These are phyloP conservation scores for Globisporangium carolinianum DNA, from an alignment of 352 stramenopile genomes.

Conservation along the genomic window DNA sequence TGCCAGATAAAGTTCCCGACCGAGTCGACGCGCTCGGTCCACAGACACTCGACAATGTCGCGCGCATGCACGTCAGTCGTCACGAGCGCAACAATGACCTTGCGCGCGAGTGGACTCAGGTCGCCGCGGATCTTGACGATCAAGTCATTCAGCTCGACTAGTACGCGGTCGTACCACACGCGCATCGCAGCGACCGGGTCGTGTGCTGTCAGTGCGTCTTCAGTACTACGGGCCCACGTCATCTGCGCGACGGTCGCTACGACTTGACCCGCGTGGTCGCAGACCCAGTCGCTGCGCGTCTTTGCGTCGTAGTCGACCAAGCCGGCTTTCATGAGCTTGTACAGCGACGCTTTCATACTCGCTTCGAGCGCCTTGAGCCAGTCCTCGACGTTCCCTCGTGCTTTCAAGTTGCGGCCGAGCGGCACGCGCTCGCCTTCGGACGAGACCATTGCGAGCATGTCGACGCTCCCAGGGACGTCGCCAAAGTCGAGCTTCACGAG, in stretches of 20 bases:
- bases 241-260: slow-evolving; percentile 92
- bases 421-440: slow-evolving; percentile 85
- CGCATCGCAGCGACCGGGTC: slow-evolving; percentile 44
- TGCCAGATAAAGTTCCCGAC: slow-evolving; percentile 93
- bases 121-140: slow-evolving; percentile 91
- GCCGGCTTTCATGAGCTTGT: slow-evolving; percentile 89
- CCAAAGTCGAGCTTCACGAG: slow-evolving; percentile 78
- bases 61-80: slow-evolving; percentile 90
- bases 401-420: slow-evolving; percentile 91
- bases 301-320: slow-evolving; percentile 89
- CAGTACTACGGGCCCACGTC: slow-evolving; percentile 88
- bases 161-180: slow-evolving; percentile 61
- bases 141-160: slow-evolving; percentile 85
- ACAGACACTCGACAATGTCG: slow-evolving; percentile 82
- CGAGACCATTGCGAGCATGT: slow-evolving; percentile 93
- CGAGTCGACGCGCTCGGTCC: slow-evolving; percentile 52
- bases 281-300: slow-evolving; percentile 78
- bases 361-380: slow-evolving; percentile 86
- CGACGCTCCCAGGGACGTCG: slow-evolving; percentile 70
- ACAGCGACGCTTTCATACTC: slow-evolving; percentile 90
- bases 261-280: slow-evolving; percentile 88
- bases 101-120: slow-evolving; percentile 82
- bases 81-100: slow-evolving; percentile 92
- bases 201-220: slow-evolving; percentile 57
- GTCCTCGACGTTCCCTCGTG: slow-evolving; percentile 82